Percentiles rank a stretch among this genome's conserved stretches.
Evolutionary conservation across 2,329 filamentous ascomycete species (phyloP).

Genomic region (Fusarium pseudoanthophilum): DNA sequence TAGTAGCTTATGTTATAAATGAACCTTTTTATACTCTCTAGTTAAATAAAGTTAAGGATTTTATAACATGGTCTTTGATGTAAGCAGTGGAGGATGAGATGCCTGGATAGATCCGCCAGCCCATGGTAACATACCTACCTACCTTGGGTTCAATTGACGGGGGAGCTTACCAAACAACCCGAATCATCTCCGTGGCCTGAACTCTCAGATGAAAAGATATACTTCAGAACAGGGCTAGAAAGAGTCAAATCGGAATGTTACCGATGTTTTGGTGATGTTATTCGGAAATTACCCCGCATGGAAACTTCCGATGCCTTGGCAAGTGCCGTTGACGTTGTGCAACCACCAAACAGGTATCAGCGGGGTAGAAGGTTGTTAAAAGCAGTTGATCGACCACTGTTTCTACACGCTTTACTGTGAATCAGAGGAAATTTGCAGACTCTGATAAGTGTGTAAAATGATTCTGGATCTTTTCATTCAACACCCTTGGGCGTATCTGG

Average conservation of each 20-base stretch:
- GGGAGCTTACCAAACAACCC: background rate
- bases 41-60: no score
- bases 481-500: background rate
- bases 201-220: no score
- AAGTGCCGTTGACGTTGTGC: background rate
- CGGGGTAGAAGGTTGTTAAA: background rate
- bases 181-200: background rate
- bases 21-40: background rate
- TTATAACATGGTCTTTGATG: background rate
- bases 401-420: background rate
- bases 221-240: background rate
- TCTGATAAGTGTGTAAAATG: background rate
- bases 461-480: background rate
- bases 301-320: background rate
- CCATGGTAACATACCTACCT: background rate
- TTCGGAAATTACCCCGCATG: slow-evolving; percentile 1
- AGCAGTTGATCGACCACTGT: background rate
- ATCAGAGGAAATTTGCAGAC: background rate
- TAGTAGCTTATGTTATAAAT: background rate
- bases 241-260: background rate
- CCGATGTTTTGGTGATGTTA: background rate
- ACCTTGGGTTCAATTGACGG: background rate
- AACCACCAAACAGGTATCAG: background rate
- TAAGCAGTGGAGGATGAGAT: background rate
- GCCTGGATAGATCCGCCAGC: background rate